Percentiles rank a stretch among this genome's conserved stretches.
phyloP scores from a whole-genome alignment of 208 protist species.

The Trypanosoma conorhini region DNA sequence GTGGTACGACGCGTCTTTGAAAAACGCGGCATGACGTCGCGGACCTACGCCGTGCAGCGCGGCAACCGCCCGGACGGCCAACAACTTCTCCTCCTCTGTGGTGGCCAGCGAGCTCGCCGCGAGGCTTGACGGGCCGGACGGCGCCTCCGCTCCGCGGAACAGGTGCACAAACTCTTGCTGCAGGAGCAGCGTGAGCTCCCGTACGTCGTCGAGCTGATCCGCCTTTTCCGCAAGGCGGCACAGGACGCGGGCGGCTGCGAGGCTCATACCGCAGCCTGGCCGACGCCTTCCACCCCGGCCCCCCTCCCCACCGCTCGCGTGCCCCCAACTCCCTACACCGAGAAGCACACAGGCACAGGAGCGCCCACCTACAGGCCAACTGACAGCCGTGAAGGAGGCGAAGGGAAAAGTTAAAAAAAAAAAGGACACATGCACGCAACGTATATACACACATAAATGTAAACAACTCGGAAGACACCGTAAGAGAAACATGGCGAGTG shows the following conservation, averaged over 20 bases:
- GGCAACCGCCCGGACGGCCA: conserved; percentile 51
- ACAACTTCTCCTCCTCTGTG: conserved; percentile 69
- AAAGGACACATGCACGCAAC: background rate
- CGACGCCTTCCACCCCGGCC: background rate
- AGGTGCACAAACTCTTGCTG: conserved; percentile 68
- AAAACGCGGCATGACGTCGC: conserved; percentile 40
- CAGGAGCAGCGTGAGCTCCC: conserved; percentile 53
- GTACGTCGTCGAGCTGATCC: conserved; percentile 40
- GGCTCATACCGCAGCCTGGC: background rate
- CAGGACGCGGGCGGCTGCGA: conserved; percentile 7
- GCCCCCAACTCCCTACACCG: background rate
- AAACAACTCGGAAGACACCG: background rate
- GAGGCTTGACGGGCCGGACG: conserved; percentile 16
- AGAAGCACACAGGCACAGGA: background rate
- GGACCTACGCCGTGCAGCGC: conserved; percentile 54
- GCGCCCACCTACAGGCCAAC: background rate
- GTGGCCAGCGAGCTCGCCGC: conserved; percentile 44
- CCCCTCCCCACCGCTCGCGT: background rate
- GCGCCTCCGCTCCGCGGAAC: conserved; percentile 36
- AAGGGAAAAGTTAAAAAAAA: background rate
- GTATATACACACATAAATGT: background rate
- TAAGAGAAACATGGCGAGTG: background rate
- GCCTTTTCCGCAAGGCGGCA: conserved; percentile 40
- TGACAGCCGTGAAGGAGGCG: background rate
- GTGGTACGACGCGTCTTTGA: conserved; percentile 52